Evolutionary conservation across 2,329 filamentous ascomycete species (phyloP), one percentile per base, ranked within the genome.

Genomic region (Aspergillus thermomutatus): DNA sequence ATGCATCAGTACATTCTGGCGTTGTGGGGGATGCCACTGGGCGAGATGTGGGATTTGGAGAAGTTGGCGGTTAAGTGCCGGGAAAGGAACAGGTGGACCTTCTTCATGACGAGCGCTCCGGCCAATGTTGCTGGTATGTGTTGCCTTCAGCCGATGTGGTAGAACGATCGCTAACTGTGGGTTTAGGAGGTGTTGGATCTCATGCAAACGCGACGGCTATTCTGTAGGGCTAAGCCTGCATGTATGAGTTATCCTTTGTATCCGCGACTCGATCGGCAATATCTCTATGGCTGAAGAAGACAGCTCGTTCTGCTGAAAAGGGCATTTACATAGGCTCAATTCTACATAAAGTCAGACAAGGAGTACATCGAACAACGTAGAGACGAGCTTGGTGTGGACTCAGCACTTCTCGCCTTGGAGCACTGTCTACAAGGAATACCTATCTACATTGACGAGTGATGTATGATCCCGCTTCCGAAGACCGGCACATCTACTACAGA

Each of bases 1-100:
- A 59, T 77, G 59, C 76, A 78, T 61, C 72, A 77, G 65, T 72
- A 71, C 57, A 67, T 78, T 28, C 55, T 78, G 40, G 71, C 75
- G 27, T 58, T 77, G n/a, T 78, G 75, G 75, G 76, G 76, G 0
- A 75, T 76, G 69, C 75, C 75, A 40, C 52, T 79, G 57, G 75
- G 76, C 2, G 76, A 79, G 63, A 77, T 79, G 75, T 75, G 75
- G 68, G 71, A 79, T 71, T 62, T 78, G 58, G 75, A 79, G 57
- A 64, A 51, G 25, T 54, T 77, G 51, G 69, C 71, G 21, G 55
- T 53, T 47, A 66, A 70, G 53, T 77, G 74, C 64, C 65, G 70
- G 55, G 68, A 71, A 60, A 50, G 67, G 48, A 70, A 69, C 14
- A 69, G 69, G 56, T 79, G 71, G 69, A 69, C 66, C 6, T 77